A percentile compares a stretch with the other conserved stretches of the same genome.
These are phyloP conservation scores for Saturnispora bothae DNA, from an alignment of 805 yeast genomes.

Conservation along the genomic window DNA sequence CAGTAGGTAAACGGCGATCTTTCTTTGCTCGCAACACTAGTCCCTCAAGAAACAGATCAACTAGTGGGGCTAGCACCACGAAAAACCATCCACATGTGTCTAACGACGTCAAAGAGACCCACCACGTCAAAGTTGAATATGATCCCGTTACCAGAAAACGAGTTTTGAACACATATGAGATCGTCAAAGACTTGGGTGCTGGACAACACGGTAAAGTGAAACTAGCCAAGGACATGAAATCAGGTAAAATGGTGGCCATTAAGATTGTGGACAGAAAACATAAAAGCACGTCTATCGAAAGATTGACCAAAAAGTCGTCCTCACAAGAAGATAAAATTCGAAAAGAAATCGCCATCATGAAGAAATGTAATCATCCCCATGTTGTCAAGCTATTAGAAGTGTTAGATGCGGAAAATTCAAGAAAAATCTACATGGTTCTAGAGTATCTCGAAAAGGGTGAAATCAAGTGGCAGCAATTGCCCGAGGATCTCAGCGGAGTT, in stretches of 20 bases:
- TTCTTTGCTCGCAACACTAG: slow-evolving; percentile 7
- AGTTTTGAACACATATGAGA: slow-evolving; percentile 81
- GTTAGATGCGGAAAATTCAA: slow-evolving; percentile 70
- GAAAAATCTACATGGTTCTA: slow-evolving; percentile 80
- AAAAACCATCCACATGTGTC: slow-evolving; percentile 4
- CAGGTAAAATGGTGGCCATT: slow-evolving; percentile 71
- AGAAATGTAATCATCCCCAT: slow-evolving; percentile 83
- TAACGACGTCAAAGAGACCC: slow-evolving; percentile 66
- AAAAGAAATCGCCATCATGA: slow-evolving; percentile 87
- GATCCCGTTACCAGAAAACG: slow-evolving; percentile 80
- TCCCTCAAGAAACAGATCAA: slow-evolving; percentile 8
- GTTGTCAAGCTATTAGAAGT: slow-evolving; percentile 84
- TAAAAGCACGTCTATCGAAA: slow-evolving; percentile 33
- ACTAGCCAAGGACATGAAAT: slow-evolving; percentile 65
- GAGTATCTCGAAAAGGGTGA: slow-evolving; percentile 91
- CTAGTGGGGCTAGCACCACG: neutral
- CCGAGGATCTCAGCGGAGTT: slow-evolving; percentile 16
- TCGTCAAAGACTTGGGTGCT: slow-evolving; percentile 74
- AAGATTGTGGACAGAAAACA: slow-evolving; percentile 78
- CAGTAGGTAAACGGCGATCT: slow-evolving; percentile 5
- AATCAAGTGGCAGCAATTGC: slow-evolving; percentile 60
- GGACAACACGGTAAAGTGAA: slow-evolving; percentile 99
- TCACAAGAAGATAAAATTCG: slow-evolving; percentile 62
- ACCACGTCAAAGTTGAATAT: slow-evolving; percentile 67
- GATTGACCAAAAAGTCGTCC: slow-evolving; percentile 22